Evolutionary conservation across 352 stramenopile genomes (phyloP).

Genomic region (Pythium myriotylum): DNA sequence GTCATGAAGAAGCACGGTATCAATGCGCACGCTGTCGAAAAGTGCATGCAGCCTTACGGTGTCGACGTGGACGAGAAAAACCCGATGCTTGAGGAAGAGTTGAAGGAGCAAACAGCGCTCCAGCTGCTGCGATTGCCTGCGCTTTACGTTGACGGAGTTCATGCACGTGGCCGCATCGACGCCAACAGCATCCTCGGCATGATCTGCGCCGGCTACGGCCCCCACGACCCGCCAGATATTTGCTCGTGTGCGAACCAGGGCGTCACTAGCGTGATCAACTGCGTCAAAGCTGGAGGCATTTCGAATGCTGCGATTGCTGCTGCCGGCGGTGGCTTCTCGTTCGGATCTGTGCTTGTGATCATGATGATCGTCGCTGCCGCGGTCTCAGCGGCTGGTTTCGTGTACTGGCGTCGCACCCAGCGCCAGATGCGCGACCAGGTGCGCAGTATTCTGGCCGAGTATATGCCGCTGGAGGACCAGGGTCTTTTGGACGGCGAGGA

Average conservation of each 20-base stretch:
- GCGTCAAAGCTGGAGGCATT: slow-evolving; percentile 72
- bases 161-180: slow-evolving; percentile 91
- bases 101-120: slow-evolving; percentile 87
- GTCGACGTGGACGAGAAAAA: slow-evolving; percentile 88
- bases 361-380: slow-evolving; percentile 79
- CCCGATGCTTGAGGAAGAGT: slow-evolving; percentile 88
- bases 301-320: slow-evolving; percentile 58
- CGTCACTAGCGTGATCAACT: slow-evolving; percentile 59
- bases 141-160: slow-evolving; percentile 94
- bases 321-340: slow-evolving; percentile 66
- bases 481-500: slow-evolving; percentile 64
- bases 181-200: slow-evolving; percentile 82
- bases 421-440: slow-evolving; percentile 96
- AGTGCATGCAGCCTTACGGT: slow-evolving; percentile 94
- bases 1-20: slow-evolving; percentile 90
- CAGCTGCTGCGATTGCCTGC: slow-evolving; percentile 93
- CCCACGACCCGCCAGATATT: slow-evolving; percentile 77
- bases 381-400: slow-evolving; percentile 76
- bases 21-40: slow-evolving; percentile 84
- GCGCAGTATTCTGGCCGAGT: slow-evolving; percentile 95
- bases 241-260: slow-evolving; percentile 75
- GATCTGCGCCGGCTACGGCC: slow-evolving; percentile 85
- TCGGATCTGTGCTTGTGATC: slow-evolving; percentile 84
- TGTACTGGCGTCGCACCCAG: slow-evolving; percentile 92
- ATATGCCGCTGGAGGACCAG: slow-evolving; percentile 95